Conservation (phyloP, 768 basidiomycete species). For the Tremella fuciformis region DNA sequence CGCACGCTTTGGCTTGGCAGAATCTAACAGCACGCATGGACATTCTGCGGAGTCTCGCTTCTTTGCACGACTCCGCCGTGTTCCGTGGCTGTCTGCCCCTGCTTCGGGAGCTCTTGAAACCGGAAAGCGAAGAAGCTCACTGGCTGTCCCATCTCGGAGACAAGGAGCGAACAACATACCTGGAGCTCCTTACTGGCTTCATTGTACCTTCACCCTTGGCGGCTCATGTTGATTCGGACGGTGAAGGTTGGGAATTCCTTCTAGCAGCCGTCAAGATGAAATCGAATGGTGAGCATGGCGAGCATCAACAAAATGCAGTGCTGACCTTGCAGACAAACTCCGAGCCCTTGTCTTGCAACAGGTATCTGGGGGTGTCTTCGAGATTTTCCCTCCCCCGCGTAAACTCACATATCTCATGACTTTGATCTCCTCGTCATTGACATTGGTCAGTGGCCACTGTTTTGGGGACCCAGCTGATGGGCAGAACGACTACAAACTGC, state of each 20-base stretch:
- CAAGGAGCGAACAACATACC: constrained; percentile 18
- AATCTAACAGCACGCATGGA: constrained; percentile 57
- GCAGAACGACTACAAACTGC: background rate
- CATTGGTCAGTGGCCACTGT: background rate
- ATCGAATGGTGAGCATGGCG: background rate
- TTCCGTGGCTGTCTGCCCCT: constrained; percentile 63
- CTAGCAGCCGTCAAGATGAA: constrained; percentile 1
- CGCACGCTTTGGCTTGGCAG: constrained; percentile 67
- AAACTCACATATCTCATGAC: constrained; percentile 60
- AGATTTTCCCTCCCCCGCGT: constrained; percentile 57
- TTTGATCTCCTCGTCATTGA: constrained; percentile 56
- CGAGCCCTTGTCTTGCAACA: constrained; percentile 19
- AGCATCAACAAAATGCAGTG: too few relatives aligned
- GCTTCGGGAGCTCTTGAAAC: constrained; percentile 53
- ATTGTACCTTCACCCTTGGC: constrained; percentile 16
- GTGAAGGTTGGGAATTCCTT: constrained; percentile 37
- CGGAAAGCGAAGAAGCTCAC: constrained; percentile 17
- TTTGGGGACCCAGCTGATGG: background rate
- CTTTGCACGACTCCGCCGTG: constrained; percentile 58
- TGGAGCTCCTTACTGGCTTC: constrained; percentile 22
- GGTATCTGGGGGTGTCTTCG: constrained; percentile 58
- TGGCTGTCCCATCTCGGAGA: constrained; percentile 12
- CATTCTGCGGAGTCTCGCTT: constrained; percentile 58
- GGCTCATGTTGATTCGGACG: constrained; percentile 23
- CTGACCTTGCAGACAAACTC: background rate